A percentile compares a stretch with the other conserved stretches of the same genome.
phyloP scores from a whole-genome alignment of 2,329 filamentous ascomycete genomes.

The Elsinoe fawcettii region DNA sequence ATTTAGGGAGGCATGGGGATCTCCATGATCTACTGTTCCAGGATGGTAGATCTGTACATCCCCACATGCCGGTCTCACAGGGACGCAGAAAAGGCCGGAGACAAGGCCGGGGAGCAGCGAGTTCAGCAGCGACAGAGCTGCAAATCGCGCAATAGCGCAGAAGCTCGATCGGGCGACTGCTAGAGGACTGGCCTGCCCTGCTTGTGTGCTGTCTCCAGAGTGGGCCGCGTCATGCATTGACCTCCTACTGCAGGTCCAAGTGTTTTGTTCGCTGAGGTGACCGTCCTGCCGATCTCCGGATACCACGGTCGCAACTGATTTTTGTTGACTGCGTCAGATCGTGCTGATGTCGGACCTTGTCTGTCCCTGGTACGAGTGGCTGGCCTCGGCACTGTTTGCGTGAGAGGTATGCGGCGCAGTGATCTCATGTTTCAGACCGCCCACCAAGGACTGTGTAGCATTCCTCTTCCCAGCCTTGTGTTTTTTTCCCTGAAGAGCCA shows the following conservation, averaged over 20 bases:
- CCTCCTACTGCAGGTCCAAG: neutral
- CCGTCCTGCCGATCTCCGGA: neutral
- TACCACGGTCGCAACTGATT: neutral
- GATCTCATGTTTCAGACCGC: conserved; percentile 7
- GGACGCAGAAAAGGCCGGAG: conserved; percentile 2
- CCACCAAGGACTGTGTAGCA: neutral
- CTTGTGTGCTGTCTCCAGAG: neutral
- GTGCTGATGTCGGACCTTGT: neutral
- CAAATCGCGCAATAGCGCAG: neutral
- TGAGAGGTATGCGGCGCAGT: neutral
- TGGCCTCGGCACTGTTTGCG: neutral
- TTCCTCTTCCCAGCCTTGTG: neutral
- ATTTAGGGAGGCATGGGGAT: neutral
- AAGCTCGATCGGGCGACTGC: neutral
- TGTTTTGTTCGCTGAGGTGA: neutral
- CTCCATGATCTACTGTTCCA: neutral
- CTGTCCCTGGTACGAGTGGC: neutral
- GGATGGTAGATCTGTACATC: neutral
- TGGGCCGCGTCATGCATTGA: conserved; percentile 1
- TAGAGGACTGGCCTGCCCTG: neutral
- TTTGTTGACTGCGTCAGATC: conserved; percentile 6
- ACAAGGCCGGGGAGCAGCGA: neutral
- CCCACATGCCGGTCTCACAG: conserved; percentile 1
- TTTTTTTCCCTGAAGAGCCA: neutral
- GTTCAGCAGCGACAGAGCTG: neutral